Evolutionary conservation across 495 filamentous ascomycete species (phyloP).

Genomic region (Tuber umbilicatum): DNA sequence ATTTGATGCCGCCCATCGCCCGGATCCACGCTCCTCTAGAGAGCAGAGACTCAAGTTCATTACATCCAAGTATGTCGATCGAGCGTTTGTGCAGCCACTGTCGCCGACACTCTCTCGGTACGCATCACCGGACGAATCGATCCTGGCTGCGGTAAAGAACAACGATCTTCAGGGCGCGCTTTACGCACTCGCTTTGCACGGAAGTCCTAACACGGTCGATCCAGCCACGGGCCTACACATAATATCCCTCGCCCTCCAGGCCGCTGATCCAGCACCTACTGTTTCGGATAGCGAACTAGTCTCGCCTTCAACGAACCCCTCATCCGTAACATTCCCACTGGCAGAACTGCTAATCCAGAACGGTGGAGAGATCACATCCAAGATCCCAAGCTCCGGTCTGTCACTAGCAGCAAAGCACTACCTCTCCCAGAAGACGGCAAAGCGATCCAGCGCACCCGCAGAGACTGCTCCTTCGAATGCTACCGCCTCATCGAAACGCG

Average conservation of each 20-base stretch:
- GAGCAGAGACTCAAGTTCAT: conserved; percentile 91
- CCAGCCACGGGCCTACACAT: conserved; percentile 81
- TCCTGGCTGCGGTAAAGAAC: conserved; percentile 87
- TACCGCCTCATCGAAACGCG: conserved; percentile 7
- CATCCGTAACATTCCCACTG: conserved; percentile 59
- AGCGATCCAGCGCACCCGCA: conserved; percentile 30
- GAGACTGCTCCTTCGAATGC: conserved; percentile 33
- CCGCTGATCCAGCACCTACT: conserved; percentile 79
- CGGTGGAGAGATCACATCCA: conserved; percentile 74
- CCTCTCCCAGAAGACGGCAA: conserved; percentile 69
- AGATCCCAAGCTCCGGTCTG: conserved; percentile 68
- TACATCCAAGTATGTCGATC: conserved; percentile 85
- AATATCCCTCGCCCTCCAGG: conserved; percentile 85
- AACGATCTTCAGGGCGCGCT: conserved; percentile 89
- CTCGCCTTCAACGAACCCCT: conserved; percentile 30
- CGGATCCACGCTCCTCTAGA: conserved; percentile 64
- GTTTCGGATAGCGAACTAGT: conserved; percentile 35
- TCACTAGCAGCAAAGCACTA: conserved; percentile 71
- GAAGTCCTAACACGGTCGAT: conserved; percentile 80
- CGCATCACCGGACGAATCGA: conserved; percentile 73
- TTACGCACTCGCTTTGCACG: conserved; percentile 79
- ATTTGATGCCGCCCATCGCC: conserved; percentile 65
- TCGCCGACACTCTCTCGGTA: conserved; percentile 69
- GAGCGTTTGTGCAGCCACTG: conserved; percentile 70
- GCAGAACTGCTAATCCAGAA: conserved; percentile 93